These are phyloP conservation scores for Apophysomyces trapeziformis DNA, from an alignment of 371 early-diverging fungal species.

Conservation along the genomic window DNA sequence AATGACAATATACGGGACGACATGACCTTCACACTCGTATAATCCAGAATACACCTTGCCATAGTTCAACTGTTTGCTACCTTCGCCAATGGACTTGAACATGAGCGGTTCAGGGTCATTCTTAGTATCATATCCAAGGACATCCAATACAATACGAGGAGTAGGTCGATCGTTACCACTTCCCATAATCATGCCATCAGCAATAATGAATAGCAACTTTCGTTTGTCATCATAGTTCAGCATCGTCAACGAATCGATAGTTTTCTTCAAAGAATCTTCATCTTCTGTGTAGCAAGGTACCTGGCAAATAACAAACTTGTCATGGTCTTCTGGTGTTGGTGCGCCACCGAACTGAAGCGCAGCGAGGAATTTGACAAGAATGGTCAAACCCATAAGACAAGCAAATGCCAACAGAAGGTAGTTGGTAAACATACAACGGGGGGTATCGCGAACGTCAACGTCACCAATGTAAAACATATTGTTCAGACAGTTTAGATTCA, in stretches of 20 bases:
- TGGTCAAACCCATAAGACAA: constrained; percentile 80
- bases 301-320: constrained; percentile 92
- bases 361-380: constrained; percentile 91
- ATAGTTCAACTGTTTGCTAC: constrained; percentile 89
- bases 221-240: constrained; percentile 95
- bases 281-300: constrained; percentile 88
- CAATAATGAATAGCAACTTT: constrained; percentile 92
- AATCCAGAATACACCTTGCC: constrained; percentile 98
- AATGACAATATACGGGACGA: constrained; percentile 93
- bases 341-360: constrained; percentile 78
- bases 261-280: constrained; percentile 76
- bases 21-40: constrained; percentile 89
- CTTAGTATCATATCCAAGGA: constrained; percentile 89
- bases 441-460: constrained; percentile 81
- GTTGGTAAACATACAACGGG: constrained; percentile 87
- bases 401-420: constrained; percentile 85
- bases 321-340: constrained; percentile 82
- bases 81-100: constrained; percentile 94
- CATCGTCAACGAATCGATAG: constrained; percentile 94
- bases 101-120: constrained; percentile 89
- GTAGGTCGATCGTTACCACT: constrained; percentile 97
- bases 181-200: constrained; percentile 95
- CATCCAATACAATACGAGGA: constrained; percentile 94
- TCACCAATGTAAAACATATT: constrained; percentile 89
- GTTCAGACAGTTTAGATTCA: constrained; percentile 74